phyloP scores from a whole-genome alignment of 371 early-diverging fungal genomes.

The Rhizopus arrhizus region DNA sequence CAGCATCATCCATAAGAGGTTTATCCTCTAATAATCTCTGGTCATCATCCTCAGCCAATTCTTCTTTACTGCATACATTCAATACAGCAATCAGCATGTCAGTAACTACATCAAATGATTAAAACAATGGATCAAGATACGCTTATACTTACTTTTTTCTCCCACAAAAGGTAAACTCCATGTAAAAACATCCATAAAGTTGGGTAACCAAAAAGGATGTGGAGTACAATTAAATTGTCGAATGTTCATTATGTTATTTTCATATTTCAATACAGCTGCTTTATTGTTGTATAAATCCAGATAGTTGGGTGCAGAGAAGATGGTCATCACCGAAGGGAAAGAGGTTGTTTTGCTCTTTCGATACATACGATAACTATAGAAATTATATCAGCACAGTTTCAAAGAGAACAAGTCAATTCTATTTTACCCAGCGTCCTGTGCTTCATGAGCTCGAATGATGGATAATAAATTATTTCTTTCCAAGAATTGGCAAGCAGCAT shows the following conservation, averaged over 20 bases:
- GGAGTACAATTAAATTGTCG: conserved; percentile 84
- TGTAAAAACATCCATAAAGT: conserved; percentile 96
- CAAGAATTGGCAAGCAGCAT: conserved; percentile 89
- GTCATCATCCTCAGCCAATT: conserved; percentile 45
- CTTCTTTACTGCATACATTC: conserved; percentile 86
- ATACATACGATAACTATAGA: conserved; percentile 83
- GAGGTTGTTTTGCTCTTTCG: conserved; percentile 89
- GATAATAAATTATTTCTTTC: conserved; percentile 91
- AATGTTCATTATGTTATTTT: conserved; percentile 95
- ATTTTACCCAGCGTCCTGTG: conserved; percentile 89
- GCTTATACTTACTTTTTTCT: conserved; percentile 80
- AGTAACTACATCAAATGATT: conserved; percentile 60
- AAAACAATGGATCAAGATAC: too few species aligned
- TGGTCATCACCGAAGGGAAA: conserved; percentile 95
- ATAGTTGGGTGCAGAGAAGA: conserved; percentile 98
- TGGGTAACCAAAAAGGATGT: conserved; percentile 97
- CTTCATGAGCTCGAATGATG: conserved; percentile 98
- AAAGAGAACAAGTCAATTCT: not conserved
- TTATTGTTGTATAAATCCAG: conserved; percentile 98
- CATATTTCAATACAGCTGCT: conserved; percentile 95
- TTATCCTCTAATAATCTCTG: conserved; percentile 14
- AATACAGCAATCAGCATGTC: conserved; percentile 93
- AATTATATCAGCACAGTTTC: too few species aligned
- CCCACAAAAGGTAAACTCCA: conserved; percentile 98
- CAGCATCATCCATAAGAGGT: conserved; percentile 25